Evolutionary conservation across 108 stramenopile genomes (phyloP).

Genomic region (Pseudonitzschia delicatissima): DNA sequence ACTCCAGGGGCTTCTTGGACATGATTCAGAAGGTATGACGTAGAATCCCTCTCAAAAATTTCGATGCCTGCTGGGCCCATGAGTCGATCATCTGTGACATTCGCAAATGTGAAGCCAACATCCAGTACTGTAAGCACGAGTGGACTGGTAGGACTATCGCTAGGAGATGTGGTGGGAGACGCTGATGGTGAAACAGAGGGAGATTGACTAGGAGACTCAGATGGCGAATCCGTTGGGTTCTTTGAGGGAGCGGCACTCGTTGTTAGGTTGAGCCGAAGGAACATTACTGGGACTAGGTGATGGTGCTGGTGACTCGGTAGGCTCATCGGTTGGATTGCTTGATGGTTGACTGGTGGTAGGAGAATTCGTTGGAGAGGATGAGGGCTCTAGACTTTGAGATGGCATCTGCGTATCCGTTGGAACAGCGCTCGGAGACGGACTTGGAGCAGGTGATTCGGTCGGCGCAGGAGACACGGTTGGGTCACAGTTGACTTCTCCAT

Average conservation of each 20-base stretch:
- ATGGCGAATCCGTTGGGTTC: not conserved
- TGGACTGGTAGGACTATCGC: not conserved
- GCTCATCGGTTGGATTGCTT: constrained; percentile 8
- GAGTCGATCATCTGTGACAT: constrained; percentile 2
- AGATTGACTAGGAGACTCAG: not conserved
- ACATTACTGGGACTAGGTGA: constrained; percentile 9
- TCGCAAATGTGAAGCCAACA: not conserved
- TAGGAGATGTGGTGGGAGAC: not conserved
- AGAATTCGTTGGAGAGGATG: constrained; percentile 18
- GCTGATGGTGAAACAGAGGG: constrained; percentile 3
- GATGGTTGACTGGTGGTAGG: constrained; percentile 13
- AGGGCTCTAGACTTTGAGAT: constrained; percentile 5
- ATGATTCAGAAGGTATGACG: not conserved
- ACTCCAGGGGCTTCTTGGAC: not conserved
- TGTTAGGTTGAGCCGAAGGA: not conserved
- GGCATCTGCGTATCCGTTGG: constrained; percentile 14
- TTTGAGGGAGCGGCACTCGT: not conserved
- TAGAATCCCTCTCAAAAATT: constrained; percentile 1
- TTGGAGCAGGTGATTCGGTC: constrained; percentile 25
- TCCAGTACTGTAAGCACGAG: not conserved
- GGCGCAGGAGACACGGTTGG: constrained; percentile 20
- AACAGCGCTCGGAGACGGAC: constrained; percentile 16
- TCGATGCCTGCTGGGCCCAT: not conserved
- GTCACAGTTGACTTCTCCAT: not conserved
- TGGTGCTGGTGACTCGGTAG: constrained; percentile 16